A percentile compares a stretch with the other conserved stretches of the same genome.
Evolutionary conservation across 2,329 filamentous ascomycete species (phyloP).

Genomic region (Alternaria sp.): DNA sequence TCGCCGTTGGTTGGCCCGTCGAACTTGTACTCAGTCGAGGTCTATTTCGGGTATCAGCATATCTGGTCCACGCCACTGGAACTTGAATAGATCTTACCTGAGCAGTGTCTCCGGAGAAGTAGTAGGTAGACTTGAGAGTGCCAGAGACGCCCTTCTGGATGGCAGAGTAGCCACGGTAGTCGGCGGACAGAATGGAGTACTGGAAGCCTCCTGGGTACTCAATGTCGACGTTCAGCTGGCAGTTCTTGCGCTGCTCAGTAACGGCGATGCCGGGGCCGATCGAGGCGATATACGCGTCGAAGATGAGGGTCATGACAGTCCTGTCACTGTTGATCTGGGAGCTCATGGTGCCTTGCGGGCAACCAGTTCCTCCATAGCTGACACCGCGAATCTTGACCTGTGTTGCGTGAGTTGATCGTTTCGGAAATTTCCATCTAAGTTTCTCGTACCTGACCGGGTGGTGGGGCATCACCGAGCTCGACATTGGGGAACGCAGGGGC

Average conservation of each 20-base stretch:
- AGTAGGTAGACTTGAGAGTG: slow-evolving; percentile 60
- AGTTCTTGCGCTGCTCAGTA: slow-evolving; percentile 59
- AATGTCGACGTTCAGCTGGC: slow-evolving; percentile 61
- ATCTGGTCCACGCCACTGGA: background rate
- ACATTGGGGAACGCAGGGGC: slow-evolving; percentile 26
- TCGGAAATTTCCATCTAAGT: background rate
- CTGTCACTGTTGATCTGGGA: slow-evolving; percentile 53
- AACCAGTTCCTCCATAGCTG: slow-evolving; percentile 57
- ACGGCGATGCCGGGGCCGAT: slow-evolving; percentile 54
- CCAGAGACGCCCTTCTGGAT: slow-evolving; percentile 56
- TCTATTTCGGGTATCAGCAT: slow-evolving; percentile 29
- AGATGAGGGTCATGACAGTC: slow-evolving; percentile 59
- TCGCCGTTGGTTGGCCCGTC: slow-evolving; percentile 46
- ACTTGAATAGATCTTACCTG: slow-evolving; percentile 42
- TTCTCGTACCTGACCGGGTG: slow-evolving; percentile 34
- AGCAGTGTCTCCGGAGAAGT: slow-evolving; percentile 57
- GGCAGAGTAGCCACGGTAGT: slow-evolving; percentile 60
- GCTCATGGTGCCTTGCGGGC: slow-evolving; percentile 53
- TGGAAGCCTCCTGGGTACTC: slow-evolving; percentile 60
- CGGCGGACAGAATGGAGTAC: slow-evolving; percentile 59
- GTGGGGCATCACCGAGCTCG: slow-evolving; percentile 36
- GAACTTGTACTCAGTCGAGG: slow-evolving; percentile 49
- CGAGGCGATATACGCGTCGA: slow-evolving; percentile 59
- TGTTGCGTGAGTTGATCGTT: slow-evolving; percentile 17
- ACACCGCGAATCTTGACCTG: slow-evolving; percentile 53